Evolutionary conservation across 345 rosid genomes (phyloP).

Genomic region (Salix purpurea): DNA sequence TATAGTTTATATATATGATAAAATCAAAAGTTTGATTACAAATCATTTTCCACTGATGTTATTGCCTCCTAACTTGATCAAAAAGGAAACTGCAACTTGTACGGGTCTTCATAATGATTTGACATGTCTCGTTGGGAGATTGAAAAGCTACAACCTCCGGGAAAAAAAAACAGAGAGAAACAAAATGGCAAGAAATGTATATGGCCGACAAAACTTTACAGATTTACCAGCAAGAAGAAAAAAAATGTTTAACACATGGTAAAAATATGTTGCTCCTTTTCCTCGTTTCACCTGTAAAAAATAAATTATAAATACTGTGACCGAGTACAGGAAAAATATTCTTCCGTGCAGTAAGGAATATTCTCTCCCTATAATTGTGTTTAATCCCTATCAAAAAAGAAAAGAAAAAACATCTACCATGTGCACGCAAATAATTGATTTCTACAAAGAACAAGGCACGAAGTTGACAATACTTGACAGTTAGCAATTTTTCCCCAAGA

Average conservation of each 20-base stretch:
- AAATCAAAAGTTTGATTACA: neutral
- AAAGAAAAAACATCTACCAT: neutral
- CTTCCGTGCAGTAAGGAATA: neutral
- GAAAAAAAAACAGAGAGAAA: neutral
- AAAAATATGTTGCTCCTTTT: neutral
- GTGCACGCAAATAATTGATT: neutral
- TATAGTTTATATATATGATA: neutral
- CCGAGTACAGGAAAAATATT: no score
- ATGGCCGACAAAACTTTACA: neutral
- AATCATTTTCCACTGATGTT: constrained; percentile 1
- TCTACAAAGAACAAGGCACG: neutral
- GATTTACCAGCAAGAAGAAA: neutral
- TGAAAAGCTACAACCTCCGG: neutral
- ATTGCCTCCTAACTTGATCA: neutral
- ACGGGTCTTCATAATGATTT: neutral
- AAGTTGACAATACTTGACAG: neutral
- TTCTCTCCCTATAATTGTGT: no score
- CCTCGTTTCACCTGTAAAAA: neutral
- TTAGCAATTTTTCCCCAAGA: neutral
- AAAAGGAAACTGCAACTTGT: neutral
- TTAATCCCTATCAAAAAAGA: neutral
- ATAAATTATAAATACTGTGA: no score
- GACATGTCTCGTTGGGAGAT: neutral
- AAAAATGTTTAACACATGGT: neutral
- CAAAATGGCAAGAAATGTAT: neutral